Evolutionary conservation across 179 eudicot genomes (phyloP), one percentile per base, ranked within the genome.

Genomic region (Gypsophila paniculata): DNA sequence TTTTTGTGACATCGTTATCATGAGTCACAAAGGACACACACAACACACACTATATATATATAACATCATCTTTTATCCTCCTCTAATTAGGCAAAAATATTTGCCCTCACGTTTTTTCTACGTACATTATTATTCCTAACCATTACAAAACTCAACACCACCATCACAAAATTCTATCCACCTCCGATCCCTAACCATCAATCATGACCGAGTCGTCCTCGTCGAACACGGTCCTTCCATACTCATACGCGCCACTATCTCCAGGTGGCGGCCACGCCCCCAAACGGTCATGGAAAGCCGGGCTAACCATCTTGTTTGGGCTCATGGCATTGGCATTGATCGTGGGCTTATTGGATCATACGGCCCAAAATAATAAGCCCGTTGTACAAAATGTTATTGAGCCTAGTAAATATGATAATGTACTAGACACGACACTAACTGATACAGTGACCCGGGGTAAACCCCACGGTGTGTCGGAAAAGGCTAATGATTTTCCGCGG

Each of bases 401-500:
- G 5, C 60, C 67, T 29, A 29, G 34, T 29, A 4, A 29, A 29
- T 29, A 29, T 29, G 34, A 29, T 29, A 29, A 29, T 4, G 34
- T 1, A 29, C 34, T 29, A 29, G 34, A 29, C 34, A 29, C 34
- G 34, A 29, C 34, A 4, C 34, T 29, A 29, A 29, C 2, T 29
- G 34, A 29, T 29, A 29, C 1, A 4, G 34, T 29, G 2, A 68
- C 78, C 21, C 82, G 86, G 11, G 90, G 90, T 62, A 82, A 81
- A 75, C 51, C 76, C 14, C 72, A 84, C 4, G 91, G 91, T 11
- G 89, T 87, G 15, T 87, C 91, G 6, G 80, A 76, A 70, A 87
- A 87, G 78, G 75, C 81, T 25, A 84, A 70, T 67, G 42, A 70
- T 54, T 42, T 72, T 48, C 69, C 68, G 0, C 66, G 65, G 0